Base-by-base conservation (phyloP, 2,329 filamentous ascomycete genomes). In the Aureobasidium lini region DNA sequence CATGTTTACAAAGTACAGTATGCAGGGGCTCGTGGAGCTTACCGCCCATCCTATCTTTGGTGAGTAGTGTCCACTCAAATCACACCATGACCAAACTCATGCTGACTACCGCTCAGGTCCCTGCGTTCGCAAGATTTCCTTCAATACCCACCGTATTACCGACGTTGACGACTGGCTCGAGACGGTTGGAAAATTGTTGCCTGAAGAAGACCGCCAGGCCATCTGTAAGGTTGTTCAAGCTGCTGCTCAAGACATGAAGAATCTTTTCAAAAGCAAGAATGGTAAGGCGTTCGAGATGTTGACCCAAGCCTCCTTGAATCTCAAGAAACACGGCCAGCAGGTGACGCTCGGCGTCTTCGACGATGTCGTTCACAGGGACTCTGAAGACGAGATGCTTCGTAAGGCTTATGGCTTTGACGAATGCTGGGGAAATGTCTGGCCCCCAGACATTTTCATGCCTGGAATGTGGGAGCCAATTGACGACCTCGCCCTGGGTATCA, bases 11-110 rank as follows among this genome's bases (percentile, higher is more conserved):
- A 16, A 42, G 23, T 32, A 46, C 47, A 59, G 47, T 10, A 16
- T 59, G 4, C 16, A 52, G 5, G 47, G 46, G 9, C 32, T 59
- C 3, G 23, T 59, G 6, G 57, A 53, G 1, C 34, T 59, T 6
- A 59, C 57, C 11, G 57, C 47, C 11, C 57, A 59, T 28, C 16
- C 57, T 15, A 18, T 16, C 0, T 48, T 52, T 18, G 57, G 47
- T 48, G 34, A 48, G n/a, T 34, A 8, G 9, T 23, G 1, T n/a
- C n/a, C 6, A n/a, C 6, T 4, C 28, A 5, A 7, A 4, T 4
- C 3, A n/a, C 13, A 4, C 3, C 8, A 18, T 8, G 40, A 3
- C 23, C 23, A 23, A 1, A 43, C 16, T n/a, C 40, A 10, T 13
- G 10, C n/a, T 48, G 29, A 32, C 13, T 1, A 6, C 4, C 2